Conservation (phyloP, 2,329 filamentous ascomycete species). For the Botrytis porri region DNA sequence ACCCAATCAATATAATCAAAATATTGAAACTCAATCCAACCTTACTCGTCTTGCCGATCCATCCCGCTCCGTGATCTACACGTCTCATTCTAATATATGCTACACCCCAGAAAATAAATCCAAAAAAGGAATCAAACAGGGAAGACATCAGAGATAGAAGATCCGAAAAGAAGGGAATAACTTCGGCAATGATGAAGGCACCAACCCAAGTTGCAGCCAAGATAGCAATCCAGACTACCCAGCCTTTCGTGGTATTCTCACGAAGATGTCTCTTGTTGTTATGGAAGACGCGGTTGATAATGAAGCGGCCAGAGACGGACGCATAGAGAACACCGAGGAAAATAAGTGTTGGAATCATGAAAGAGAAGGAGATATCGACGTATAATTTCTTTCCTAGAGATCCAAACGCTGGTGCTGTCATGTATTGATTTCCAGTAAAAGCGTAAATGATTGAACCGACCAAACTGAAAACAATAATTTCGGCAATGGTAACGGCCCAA, state of each 20-base stretch:
- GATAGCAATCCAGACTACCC: conserved; percentile 74
- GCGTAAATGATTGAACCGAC: conserved; percentile 79
- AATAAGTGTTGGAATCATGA: conserved; percentile 93
- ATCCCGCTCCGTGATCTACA: conserved; percentile 55
- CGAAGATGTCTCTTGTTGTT: conserved; percentile 70
- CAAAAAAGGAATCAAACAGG: conserved; percentile 88
- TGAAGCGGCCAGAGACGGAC: conserved; percentile 82
- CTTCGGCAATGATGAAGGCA: conserved; percentile 89
- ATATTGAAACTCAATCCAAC: conserved; percentile 64
- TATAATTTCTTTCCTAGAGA: conserved; percentile 70
- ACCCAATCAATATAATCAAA: conserved; percentile 66
- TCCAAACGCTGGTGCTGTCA: conserved; percentile 82
- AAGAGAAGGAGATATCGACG: conserved; percentile 87
- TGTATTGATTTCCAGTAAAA: conserved; percentile 88
- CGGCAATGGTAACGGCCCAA: conserved; percentile 84
- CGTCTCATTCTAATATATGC: conserved; percentile 75
- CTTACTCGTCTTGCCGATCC: conserved; percentile 32
- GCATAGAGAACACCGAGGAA: conserved; percentile 91
- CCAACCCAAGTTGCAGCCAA: conserved; percentile 73
- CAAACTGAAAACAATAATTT: conserved; percentile 80
- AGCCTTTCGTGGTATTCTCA: conserved; percentile 77
- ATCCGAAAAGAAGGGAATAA: conserved; percentile 87
- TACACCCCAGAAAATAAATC: conserved; percentile 92
- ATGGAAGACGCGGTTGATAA: conserved; percentile 87
- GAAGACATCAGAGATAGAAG: conserved; percentile 74